Conservation (phyloP, 371 early-diverging fungal genomes). For the Rhizopus delemar region DNA sequence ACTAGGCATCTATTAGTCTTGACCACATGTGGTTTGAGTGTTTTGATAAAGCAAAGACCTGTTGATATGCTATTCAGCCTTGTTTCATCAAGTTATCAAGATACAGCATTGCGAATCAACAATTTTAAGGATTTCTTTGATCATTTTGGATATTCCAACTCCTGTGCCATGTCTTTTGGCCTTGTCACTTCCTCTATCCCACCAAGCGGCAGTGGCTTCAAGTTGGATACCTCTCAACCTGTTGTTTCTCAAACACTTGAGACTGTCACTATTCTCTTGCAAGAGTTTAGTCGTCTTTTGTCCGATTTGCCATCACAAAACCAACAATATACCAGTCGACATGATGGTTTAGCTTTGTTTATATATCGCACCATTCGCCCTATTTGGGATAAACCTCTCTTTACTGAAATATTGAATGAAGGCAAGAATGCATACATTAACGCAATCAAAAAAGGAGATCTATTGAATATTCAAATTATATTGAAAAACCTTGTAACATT, state of each 20-base stretch:
- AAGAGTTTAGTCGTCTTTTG: slow-evolving; percentile 25
- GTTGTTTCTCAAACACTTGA: slow-evolving; percentile 12
- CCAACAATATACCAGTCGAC: slow-evolving; percentile 51
- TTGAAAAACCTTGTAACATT: slow-evolving; percentile 5
- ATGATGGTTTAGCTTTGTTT: slow-evolving; percentile 79
- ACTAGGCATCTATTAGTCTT: slow-evolving; percentile 72
- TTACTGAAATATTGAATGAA: slow-evolving; percentile 26
- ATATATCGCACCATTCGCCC: slow-evolving; percentile 70
- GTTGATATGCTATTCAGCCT: slow-evolving; percentile 71
- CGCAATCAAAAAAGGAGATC: slow-evolving; percentile 1
- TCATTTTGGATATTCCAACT: slow-evolving; percentile 45
- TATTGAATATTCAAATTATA: slow-evolving; percentile 4
- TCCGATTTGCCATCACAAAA: neutral
- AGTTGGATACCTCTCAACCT: slow-evolving; percentile 9
- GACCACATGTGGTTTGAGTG: slow-evolving; percentile 72
- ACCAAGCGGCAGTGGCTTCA: neutral
- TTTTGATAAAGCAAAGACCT: slow-evolving; percentile 75
- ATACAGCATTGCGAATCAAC: slow-evolving; percentile 29
- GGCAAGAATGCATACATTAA: neutral
- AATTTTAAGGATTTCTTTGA: slow-evolving; percentile 59
- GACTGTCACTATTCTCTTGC: slow-evolving; percentile 26
- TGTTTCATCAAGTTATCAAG: slow-evolving; percentile 19
- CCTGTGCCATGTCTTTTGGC: slow-evolving; percentile 16
- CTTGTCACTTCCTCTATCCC: slow-evolving; percentile 8
- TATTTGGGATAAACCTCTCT: slow-evolving; percentile 68